Base-by-base conservation (phyloP, 352 stramenopile species). In the Thraustochytrium sp. region DNA sequence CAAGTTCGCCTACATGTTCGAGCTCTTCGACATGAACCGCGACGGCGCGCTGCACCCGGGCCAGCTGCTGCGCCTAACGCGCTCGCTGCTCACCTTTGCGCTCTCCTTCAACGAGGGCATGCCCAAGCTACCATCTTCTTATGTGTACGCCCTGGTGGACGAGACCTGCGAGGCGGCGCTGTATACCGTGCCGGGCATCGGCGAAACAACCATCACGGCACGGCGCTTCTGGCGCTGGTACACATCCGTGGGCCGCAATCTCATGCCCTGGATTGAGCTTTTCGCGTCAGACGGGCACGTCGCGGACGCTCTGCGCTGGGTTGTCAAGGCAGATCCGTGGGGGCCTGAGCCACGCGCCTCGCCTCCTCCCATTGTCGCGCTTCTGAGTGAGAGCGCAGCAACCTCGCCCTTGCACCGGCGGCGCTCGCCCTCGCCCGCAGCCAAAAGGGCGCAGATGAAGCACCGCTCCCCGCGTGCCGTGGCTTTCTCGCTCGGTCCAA, bases 181-280 rank as follows among this genome's bases (percentile, higher is more conserved):
- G 36, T 2, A 54, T 0, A 54, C 62, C 9, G 16, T 75, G 3
- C 40, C 62, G 16, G 11, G 36, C 36, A n/a, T 34, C 1, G 23
- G 11, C 11, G 62, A 54, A 16, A 5, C 9, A 23, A 29, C 31
- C 46, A 90, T 96, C 11, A 91, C 90, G 0, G 94, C 94, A 65
- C 89, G 94, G 68, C 89, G 93, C 54, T 96, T 96, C 86, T 90
- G 89, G 4, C 85, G 89, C 11, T 96, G 92, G 92, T 96, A 95
- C 82, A 92, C 89, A 11, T 87, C 90, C 26, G 87, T 92, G 65
- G 92, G 92, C 2, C 92, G 92, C 74, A 91, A 89, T 26, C 90
- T 93, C 38, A 94, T 94, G 21, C 90, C 92, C 2, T 96, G 92
- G 91, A 90, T 95, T 55, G 91, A 95, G 76, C 80, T 96, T 0